These are phyloP conservation scores for Yamadazyma sp. DNA, from an alignment of 805 yeast species.

Conservation along the genomic window DNA sequence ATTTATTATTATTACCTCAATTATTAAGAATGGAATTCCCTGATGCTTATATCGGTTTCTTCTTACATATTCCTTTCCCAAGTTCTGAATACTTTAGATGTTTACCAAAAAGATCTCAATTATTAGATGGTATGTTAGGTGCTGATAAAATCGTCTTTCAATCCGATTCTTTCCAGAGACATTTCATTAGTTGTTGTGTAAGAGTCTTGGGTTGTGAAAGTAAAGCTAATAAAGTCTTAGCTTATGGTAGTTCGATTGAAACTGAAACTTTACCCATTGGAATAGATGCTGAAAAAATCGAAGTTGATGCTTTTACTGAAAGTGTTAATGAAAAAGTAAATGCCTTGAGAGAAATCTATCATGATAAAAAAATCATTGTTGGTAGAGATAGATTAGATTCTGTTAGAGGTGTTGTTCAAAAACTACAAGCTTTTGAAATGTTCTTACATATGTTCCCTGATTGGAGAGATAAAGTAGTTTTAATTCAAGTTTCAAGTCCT, in stretches of 20 bases:
- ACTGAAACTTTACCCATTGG: slow-evolving; percentile 86
- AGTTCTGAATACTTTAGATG: slow-evolving; percentile 91
- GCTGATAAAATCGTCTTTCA: slow-evolving; percentile 86
- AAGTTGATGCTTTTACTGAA: slow-evolving; percentile 52
- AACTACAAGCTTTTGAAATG: slow-evolving; percentile 84
- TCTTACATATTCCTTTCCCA: slow-evolving; percentile 90
- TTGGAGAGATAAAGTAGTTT: slow-evolving; percentile 81
- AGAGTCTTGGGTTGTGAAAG: slow-evolving; percentile 83
- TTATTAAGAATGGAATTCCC: slow-evolving; percentile 75
- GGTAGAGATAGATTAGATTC: slow-evolving; percentile 93
- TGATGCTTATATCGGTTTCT: slow-evolving; percentile 71
- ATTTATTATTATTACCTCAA: slow-evolving; percentile 77
- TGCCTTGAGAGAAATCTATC: slow-evolving; percentile 61
- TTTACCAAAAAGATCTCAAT: slow-evolving; percentile 73
- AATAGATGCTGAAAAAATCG: slow-evolving; percentile 70
- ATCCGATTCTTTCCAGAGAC: slow-evolving; percentile 80
- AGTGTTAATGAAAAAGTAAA: slow-evolving; percentile 59
- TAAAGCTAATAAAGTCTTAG: slow-evolving; percentile 52
- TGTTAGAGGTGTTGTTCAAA: slow-evolving; percentile 92
- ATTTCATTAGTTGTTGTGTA: slow-evolving; percentile 86
- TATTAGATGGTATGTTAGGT: slow-evolving; percentile 90
- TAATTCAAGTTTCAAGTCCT: slow-evolving; percentile 90
- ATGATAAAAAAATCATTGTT: slow-evolving; percentile 72
- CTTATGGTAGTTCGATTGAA: slow-evolving; percentile 74
- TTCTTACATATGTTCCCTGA: slow-evolving; percentile 90